A percentile compares a stretch with the other conserved stretches of the same genome.
Evolutionary conservation across 164 flowering plant genomes (phyloP).

Genomic region (Vitis vinifera): ASM3070453v1 NC_081816.1:24150001-24150500

Average conservation of each 20-base stretch:
- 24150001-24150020: no score
- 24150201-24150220: neutral
- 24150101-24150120: no score
- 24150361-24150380: constrained; percentile 44
- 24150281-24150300: constrained; percentile 16
- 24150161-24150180: neutral
- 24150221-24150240: neutral
- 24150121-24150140: no score
- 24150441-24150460: no score
- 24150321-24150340: constrained; percentile 48
- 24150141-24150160: neutral
- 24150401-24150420: neutral
- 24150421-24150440: no score
- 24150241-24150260: neutral
- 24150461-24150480: neutral
- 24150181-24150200: constrained; percentile 10
- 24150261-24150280: constrained; percentile 7
- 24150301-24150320: constrained; percentile 39
- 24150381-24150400: constrained; percentile 40
- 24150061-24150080: no score
- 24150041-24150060: no score
- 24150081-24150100: no score
- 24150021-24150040: no score
- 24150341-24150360: constrained; percentile 51
- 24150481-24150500: constrained; percentile 43